These are phyloP conservation scores for Lipomyces yarrowii DNA, from an alignment of 1,139 yeast species.

Conservation along the genomic window DNA sequence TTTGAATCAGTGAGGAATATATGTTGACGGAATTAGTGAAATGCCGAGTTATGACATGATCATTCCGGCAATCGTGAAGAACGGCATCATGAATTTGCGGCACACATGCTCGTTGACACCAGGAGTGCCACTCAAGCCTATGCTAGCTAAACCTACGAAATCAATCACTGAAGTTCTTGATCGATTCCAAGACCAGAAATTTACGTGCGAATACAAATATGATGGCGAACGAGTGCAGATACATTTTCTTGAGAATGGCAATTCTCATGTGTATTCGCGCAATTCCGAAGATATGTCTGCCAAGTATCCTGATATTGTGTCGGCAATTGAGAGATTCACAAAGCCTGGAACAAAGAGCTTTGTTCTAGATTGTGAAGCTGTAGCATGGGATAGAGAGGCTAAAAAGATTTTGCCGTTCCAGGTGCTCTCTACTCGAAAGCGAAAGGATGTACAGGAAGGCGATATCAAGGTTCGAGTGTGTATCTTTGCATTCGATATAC, in stretches of 20 bases:
- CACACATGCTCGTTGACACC: slow-evolving; percentile 79
- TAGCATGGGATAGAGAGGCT: slow-evolving; percentile 89
- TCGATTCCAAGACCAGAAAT: slow-evolving; percentile 64
- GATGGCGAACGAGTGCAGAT: slow-evolving; percentile 98
- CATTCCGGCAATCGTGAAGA: slow-evolving; percentile 62
- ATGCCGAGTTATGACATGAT: slow-evolving; percentile 88
- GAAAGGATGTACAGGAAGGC: slow-evolving; percentile 86
- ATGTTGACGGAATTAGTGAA: slow-evolving; percentile 50
- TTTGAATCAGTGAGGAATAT: not conserved
- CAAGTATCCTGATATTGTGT: slow-evolving; percentile 86
- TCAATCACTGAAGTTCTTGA: slow-evolving; percentile 87
- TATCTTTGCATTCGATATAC: slow-evolving; percentile 84
- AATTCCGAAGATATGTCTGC: slow-evolving; percentile 97
- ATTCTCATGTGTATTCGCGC: slow-evolving; percentile 78
- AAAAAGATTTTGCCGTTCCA: slow-evolving; percentile 89
- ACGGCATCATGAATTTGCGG: slow-evolving; percentile 67
- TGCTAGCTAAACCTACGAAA: slow-evolving; percentile 98
- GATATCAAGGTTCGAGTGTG: slow-evolving; percentile 91
- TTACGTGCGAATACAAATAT: slow-evolving; percentile 94
- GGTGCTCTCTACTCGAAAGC: slow-evolving; percentile 84
- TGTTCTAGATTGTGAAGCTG: slow-evolving; percentile 95
- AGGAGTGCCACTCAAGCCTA: slow-evolving; percentile 94
- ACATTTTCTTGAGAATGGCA: slow-evolving; percentile 55
- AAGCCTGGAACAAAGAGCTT: slow-evolving; percentile 51
- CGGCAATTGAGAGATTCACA: slow-evolving; percentile 65